A percentile compares a stretch with the other conserved stretches of the same genome.
These are phyloP conservation scores for Paramecium sonneborni DNA, from an alignment of 73 alveolate genomes.

Conservation along the genomic window DNA sequence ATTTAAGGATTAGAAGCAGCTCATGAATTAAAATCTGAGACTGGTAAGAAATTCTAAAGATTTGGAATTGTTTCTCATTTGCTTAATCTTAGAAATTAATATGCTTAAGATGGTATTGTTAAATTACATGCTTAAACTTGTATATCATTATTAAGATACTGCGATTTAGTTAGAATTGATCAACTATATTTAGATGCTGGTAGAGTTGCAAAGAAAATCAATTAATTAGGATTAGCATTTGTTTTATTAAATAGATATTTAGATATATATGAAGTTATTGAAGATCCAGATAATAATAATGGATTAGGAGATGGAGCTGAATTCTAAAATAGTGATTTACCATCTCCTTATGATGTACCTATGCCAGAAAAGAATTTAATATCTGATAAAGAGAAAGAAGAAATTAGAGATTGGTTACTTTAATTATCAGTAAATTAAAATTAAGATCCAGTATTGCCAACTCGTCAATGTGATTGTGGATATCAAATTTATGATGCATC, in stretches of 20 bases:
- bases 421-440: constrained; percentile 85
- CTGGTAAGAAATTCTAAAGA: constrained; percentile 83
- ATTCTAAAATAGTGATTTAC: constrained; percentile 96
- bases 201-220: constrained; percentile 91
- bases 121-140: constrained; percentile 89
- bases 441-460: constrained; percentile 78
- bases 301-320: constrained; percentile 94
- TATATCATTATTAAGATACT: constrained; percentile 93
- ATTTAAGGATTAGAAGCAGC: constrained; percentile 84
- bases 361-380: constrained; percentile 94
- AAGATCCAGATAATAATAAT: constrained; percentile 94
- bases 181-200: constrained; percentile 99
- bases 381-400: constrained; percentile 90
- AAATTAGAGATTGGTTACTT: constrained; percentile 96
- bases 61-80: constrained; percentile 85
- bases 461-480: constrained; percentile 93
- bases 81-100: constrained; percentile 82
- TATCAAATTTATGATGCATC: constrained; percentile 89
- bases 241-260: constrained; percentile 95
- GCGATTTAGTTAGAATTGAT: constrained; percentile 96
- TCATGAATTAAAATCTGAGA: constrained; percentile 82
- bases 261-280: constrained; percentile 97
- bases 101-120: constrained; percentile 81
- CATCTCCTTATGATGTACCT: constrained; percentile 95
- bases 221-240: constrained; percentile 85